Base-by-base conservation (phyloP, 2,329 filamentous ascomycete genomes). In the Aspergillus awamori region DNA sequence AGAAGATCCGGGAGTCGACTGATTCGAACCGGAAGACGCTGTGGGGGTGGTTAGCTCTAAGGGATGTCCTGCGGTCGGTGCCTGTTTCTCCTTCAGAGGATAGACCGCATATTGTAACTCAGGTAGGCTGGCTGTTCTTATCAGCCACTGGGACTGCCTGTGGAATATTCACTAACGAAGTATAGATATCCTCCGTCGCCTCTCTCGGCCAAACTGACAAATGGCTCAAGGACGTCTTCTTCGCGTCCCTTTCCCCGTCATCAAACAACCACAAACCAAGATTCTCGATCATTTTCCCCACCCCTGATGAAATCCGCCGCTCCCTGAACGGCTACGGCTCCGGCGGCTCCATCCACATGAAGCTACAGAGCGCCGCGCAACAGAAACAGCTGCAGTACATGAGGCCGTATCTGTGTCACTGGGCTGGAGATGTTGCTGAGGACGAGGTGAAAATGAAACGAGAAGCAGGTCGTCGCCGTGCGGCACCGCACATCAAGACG, bases 401-500 rank as follows among this genome's bases (percentile, higher is more conserved):
- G 61, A 84, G 82, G 3, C 89, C 89, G 0, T 75, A 91, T 2
- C 79, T 96, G 20, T 86, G 87, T 66, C 90, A 92, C 65, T 97
- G 93, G 93, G 86, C 86, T 3, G 87, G 89, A 43, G 87, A 90
- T 63, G 55, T 59, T 5, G 30, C 53, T 1, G 43, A 20, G 11
- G 7, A 54, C 13, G 17, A 4, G 4, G 53, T 5, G 33, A 36
- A 13, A 11, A 4, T 36, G 33, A 52, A 5, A 26, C 71, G 70
- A 5, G 81, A 89, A 62, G 84, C 86, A 8, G 87, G 88, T 1
- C 82, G 90, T 57, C 81, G 85, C 52, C 82, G 86, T 30, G 92
- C 92, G 17, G 91, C 92, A 0, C 93, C 93, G 0, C 93, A 97
- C 68, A 90, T 96, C 72, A 97, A 97, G 74, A 96, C 92, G 0